Evolutionary conservation across 2,329 filamentous ascomycete genomes (phyloP).

Genomic region (Diaporthe sp.): DNA sequence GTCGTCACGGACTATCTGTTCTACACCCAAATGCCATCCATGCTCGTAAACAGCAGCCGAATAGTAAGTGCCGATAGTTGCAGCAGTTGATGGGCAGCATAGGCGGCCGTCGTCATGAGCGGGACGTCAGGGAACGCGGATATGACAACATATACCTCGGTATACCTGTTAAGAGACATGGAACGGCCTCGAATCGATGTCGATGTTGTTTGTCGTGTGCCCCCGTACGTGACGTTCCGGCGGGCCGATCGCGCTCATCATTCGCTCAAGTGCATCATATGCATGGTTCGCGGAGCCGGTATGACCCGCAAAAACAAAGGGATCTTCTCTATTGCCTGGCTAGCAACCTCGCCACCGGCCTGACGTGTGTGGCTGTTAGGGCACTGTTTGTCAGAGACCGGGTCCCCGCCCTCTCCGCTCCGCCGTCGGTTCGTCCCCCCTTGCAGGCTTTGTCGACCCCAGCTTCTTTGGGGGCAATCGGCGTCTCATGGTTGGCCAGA

Average conservation of each 20-base stretch:
- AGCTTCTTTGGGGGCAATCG: constrained; percentile 32
- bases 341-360: not conserved
- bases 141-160: constrained; percentile 5
- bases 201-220: not conserved
- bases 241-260: constrained; percentile 34
- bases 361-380: not conserved
- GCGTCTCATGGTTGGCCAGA: constrained; percentile 20
- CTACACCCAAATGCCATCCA: not conserved
- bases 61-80: not conserved
- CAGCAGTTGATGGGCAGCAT: too few species aligned
- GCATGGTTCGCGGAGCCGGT: constrained; percentile 25
- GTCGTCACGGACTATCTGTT: too few species aligned
- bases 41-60: not conserved
- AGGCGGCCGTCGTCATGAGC: not conserved
- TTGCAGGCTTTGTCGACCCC: constrained; percentile 17
- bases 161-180: not conserved
- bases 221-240: constrained; percentile 13
- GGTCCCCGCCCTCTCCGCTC: constrained; percentile 14
- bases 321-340: not conserved
- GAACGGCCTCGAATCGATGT: constrained; percentile 8
- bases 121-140: not conserved
- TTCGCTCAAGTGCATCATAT: constrained; percentile 12
- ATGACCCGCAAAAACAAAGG: constrained; percentile 29
- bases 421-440: constrained; percentile 19
- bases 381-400: not conserved